A percentile compares a stretch with the other conserved stretches of the same genome.
Evolutionary conservation across 192 early-diverging fungal genomes (phyloP).

Genomic region (Irineochytrium annulatum): DNA sequence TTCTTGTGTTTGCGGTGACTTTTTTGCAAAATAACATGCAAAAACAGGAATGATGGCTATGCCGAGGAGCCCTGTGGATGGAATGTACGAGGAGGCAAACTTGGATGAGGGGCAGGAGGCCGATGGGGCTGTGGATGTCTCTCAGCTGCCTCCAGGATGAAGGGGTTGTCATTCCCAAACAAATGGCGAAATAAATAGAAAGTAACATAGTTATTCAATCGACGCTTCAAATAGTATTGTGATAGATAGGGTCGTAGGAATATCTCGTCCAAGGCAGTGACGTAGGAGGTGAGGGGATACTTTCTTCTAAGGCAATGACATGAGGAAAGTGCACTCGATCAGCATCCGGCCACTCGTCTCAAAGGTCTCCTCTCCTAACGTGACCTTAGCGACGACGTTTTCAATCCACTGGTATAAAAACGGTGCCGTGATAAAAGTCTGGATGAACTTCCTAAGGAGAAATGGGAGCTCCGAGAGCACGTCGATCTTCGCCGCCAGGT

Average conservation of each 20-base stretch:
- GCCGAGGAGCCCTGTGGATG: conserved; percentile 83
- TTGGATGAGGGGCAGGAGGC: conserved; percentile 52
- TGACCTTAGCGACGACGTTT: conserved; percentile 64
- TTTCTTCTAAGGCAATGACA: conserved; percentile 20
- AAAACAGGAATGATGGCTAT: conserved; percentile 86
- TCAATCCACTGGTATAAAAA: conserved; percentile 93
- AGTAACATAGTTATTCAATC: no score
- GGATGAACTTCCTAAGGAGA: conserved; percentile 82
- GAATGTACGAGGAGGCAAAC: conserved; percentile 49
- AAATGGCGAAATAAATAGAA: no score
- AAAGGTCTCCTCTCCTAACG: conserved; percentile 66
- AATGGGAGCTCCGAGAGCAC: conserved; percentile 87
- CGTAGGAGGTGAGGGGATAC: no score
- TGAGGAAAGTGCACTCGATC: conserved; percentile 76
- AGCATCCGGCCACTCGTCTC: conserved; percentile 66
- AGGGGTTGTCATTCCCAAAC: no score
- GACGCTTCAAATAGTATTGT: no score
- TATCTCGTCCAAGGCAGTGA: no score
- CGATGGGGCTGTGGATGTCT: conserved; percentile 72
- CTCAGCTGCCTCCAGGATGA: conserved; percentile 91
- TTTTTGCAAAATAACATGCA: conserved; percentile 5
- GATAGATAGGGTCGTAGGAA: no score
- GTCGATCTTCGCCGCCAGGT: conserved; percentile 81
- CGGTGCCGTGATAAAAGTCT: conserved; percentile 89
- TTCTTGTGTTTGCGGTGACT: neutral